Conservation (phyloP, 169 alveolate species). For the Eimeria brunetti region DNA sequence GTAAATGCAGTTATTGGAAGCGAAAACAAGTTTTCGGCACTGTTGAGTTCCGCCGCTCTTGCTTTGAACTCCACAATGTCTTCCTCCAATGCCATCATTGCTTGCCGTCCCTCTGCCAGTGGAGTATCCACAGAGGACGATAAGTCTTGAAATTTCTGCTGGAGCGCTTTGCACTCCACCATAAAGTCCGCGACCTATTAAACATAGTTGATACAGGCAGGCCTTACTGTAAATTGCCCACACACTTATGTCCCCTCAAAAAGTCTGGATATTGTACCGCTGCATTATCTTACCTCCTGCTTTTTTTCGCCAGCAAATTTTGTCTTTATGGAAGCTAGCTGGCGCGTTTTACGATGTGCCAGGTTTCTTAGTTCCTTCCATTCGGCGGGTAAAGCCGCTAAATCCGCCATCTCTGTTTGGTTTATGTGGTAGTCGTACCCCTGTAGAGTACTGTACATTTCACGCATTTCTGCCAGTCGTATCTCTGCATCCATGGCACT, state of each 20-base stretch:
- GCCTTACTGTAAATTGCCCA: neutral
- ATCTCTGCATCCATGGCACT: constrained; percentile 95
- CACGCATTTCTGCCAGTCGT: constrained; percentile 92
- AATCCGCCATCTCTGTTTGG: constrained; percentile 86
- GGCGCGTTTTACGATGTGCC: constrained; percentile 71
- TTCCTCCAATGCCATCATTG: constrained; percentile 85
- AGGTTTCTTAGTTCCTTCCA: constrained; percentile 81
- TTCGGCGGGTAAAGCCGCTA: constrained; percentile 84
- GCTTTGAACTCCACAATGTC: constrained; percentile 86
- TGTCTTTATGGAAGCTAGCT: constrained; percentile 54
- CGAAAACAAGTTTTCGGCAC: constrained; percentile 93
- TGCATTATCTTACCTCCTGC: constrained; percentile 54
- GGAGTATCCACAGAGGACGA: constrained; percentile 92
- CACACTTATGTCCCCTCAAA: neutral
- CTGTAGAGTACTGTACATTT: constrained; percentile 93
- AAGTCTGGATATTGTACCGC: neutral
- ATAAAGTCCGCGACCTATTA: constrained; percentile 70
- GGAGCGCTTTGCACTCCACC: constrained; percentile 72
- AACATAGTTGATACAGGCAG: neutral
- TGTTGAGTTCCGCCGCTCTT: constrained; percentile 88
- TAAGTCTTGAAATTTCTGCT: constrained; percentile 85
- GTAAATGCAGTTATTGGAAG: constrained; percentile 93
- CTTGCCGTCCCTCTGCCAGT: constrained; percentile 92
- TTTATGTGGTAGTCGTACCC: constrained; percentile 89
- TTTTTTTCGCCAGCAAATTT: constrained; percentile 68